Conservation (phyloP, 257 asterid genomes). For the Dorcoceras hygrometricum region DNA sequence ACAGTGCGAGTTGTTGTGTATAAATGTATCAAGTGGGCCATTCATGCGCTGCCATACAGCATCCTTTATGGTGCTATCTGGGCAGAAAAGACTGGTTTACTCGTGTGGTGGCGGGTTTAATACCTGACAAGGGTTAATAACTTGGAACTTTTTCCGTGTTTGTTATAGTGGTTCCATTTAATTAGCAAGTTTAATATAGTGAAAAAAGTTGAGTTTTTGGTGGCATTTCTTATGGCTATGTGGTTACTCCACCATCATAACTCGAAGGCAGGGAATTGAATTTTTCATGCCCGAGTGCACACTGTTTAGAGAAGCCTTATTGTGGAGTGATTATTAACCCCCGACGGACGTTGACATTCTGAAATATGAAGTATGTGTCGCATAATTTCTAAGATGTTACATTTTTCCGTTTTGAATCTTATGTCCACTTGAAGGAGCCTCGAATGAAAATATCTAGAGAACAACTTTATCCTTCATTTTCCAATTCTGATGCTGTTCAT, state of each 20-base stretch:
- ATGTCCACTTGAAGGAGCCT: neutral
- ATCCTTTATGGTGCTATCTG: neutral
- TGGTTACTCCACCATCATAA: neutral
- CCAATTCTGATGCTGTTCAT: constrained; percentile 21
- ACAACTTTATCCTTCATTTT: constrained; percentile 11
- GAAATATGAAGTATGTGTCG: neutral
- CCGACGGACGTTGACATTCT: neutral
- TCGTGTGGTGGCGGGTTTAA: neutral
- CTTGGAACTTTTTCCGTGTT: neutral
- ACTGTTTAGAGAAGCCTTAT: no score
- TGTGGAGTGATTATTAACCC: neutral
- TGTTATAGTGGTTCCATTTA: neutral
- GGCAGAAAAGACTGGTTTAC: neutral
- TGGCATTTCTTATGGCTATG: neutral
- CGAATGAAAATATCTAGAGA: neutral
- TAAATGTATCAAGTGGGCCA: neutral
- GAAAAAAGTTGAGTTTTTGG: neutral
- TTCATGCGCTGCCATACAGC: neutral
- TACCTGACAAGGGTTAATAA: neutral
- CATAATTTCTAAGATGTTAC: neutral
- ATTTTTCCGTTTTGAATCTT: neutral
- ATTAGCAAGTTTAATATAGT: neutral
- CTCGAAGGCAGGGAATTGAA: neutral
- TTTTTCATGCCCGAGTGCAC: neutral
- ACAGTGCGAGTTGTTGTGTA: neutral